Percentiles rank a stretch among this genome's conserved stretches.
phyloP scores from a whole-genome alignment of 352 stramenopile genomes.

The Phytopythium litorale region DNA sequence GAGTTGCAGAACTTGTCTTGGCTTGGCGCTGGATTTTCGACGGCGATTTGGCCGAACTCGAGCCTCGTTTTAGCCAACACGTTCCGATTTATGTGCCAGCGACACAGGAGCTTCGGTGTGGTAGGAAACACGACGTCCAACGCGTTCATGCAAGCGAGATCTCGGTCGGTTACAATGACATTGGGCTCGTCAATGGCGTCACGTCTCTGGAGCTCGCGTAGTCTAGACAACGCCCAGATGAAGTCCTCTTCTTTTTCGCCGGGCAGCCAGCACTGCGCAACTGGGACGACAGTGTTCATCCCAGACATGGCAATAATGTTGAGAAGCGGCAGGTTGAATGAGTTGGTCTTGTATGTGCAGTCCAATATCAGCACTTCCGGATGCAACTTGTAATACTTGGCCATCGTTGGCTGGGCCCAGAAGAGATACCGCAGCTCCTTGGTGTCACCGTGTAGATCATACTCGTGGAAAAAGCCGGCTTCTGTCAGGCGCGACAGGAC shows the following conservation, averaged over 20 bases:
- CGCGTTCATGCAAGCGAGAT: conserved; percentile 12
- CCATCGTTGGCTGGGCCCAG: too few species aligned
- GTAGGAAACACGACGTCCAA: conserved; percentile 2
- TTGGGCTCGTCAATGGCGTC: neutral
- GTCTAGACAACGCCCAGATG: conserved; percentile 6
- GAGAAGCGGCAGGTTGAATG: conserved; percentile 5
- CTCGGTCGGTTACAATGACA: conserved; percentile 8
- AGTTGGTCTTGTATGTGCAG: conserved; percentile 9
- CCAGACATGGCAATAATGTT: conserved; percentile 11
- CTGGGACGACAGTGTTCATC: conserved; percentile 10
- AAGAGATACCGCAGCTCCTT: too few species aligned
- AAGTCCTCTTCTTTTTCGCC: conserved; percentile 8
- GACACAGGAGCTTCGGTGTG: conserved; percentile 3
- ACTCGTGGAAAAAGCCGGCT: too few species aligned
- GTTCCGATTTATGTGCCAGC: conserved; percentile 19
- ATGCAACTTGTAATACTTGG: too few species aligned
- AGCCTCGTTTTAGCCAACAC: conserved; percentile 2
- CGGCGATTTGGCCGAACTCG: conserved; percentile 6
- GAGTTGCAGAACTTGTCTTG: conserved; percentile 11
- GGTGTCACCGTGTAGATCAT: too few species aligned
- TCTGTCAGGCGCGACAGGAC: too few species aligned
- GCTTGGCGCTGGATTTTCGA: conserved; percentile 3
- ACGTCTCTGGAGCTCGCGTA: neutral
- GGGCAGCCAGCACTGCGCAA: conserved; percentile 7
- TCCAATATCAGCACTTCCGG: neutral